Evolutionary conservation across 306 rosid genomes (phyloP), one percentile per base, ranked within the genome.

Genomic region (Dryas octopetala): DNA sequence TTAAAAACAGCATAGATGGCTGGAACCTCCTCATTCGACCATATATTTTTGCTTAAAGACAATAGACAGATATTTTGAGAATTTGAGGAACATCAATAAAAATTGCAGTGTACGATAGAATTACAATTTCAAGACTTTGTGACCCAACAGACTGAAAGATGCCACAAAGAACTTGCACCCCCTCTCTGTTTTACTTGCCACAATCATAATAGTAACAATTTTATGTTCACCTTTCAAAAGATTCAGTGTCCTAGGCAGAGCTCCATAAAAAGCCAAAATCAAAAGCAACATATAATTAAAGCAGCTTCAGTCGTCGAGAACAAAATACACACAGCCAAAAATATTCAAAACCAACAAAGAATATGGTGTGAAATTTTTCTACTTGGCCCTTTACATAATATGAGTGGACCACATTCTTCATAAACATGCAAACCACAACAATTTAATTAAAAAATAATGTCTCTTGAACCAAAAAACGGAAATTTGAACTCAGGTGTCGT

Each of bases 401-500:
- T 28, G 17, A 32, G 55, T 54, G 48, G 73, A 72, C 80, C 78
- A 74, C 72, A 61, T 26, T 12, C 58, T 63, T 69, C 51, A 28
- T 50, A 81, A 79, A 80, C 79, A 65, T 62, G 68, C 68, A 71
- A 79, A 70, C 75, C 77, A 65, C 52, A 41, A 43, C 5, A 58
- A 79, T 8, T 71, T 5, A 59, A 72, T 59, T 49, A 60, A 61
- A 73, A 49, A 73, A 73, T 72, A 48, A 45, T 40, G 81, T 74
- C 69, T 6, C 63, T 19, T 14, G 13, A 44, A 12, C 15, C 62
- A 4, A 4, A 14, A 50, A 11, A 10, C 17, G 32, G 60, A 60
- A 59, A 15, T 12, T 52, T 5, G 3, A 13, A 48, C 64, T 77
- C 84, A 92, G 71, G 96, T 88, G 78, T 92, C 98, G 44, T 90